Conservation (phyloP, 225 moss, liverwort and hornwort species). For the Sphagnum contortum region DNA sequence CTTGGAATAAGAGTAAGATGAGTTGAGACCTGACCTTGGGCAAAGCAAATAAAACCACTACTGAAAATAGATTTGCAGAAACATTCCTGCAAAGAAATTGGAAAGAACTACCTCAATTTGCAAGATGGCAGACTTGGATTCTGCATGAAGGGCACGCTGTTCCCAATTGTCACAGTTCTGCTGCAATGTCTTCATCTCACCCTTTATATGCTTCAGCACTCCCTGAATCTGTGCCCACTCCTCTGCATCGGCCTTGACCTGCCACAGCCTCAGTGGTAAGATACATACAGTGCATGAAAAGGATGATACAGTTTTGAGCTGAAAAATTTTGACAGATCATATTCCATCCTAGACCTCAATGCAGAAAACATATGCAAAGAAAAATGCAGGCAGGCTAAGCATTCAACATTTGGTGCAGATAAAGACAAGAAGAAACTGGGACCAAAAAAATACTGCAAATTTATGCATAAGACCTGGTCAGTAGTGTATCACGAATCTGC, state of each 20-base stretch:
- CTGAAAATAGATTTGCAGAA: too few relatives aligned
- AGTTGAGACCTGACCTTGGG: too few relatives aligned
- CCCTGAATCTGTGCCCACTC: slow-evolving; percentile 49
- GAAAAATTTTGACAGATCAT: too few relatives aligned
- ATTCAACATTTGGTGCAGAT: not conserved
- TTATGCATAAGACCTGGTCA: not conserved
- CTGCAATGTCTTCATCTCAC: slow-evolving; percentile 35
- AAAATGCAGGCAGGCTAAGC: too few relatives aligned
- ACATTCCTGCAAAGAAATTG: not conserved
- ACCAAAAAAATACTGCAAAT: slow-evolving; percentile 1
- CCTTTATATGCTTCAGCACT: slow-evolving; percentile 34
- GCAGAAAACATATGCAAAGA: too few relatives aligned
- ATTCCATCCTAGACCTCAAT: too few relatives aligned
- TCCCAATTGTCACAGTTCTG: slow-evolving; percentile 43
- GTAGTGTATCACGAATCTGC: too few relatives aligned
- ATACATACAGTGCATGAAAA: not conserved
- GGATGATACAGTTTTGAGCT: not conserved
- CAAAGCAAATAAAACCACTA: too few relatives aligned
- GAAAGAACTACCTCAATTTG: not conserved
- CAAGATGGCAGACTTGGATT: slow-evolving; percentile 36
- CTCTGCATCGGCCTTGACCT: slow-evolving; percentile 40
- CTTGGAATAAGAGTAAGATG: too few relatives aligned
- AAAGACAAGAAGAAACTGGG: not conserved
- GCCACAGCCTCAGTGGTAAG: not conserved
- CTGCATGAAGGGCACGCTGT: slow-evolving; percentile 37